Base-by-base conservation (phyloP, 148 eudicot species). In the Rhododendron henanense region DNA sequence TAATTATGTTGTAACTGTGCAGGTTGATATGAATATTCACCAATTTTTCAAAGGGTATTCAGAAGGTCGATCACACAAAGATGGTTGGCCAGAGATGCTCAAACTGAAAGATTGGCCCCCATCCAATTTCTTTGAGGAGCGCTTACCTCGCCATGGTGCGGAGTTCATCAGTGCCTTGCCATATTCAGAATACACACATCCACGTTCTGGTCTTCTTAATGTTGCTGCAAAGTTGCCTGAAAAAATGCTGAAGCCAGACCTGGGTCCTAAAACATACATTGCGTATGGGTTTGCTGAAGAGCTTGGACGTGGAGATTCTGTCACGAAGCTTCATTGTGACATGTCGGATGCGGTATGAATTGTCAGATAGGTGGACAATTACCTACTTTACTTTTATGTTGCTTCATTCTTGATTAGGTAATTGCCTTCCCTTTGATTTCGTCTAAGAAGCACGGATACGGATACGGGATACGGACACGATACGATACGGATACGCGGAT, bases 101-200 rank as follows among this genome's bases (percentile, higher is more conserved):
- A 93, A 94, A 84, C 76, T 93, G 86, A 93, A 91, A 79, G 98
- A 93, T 80, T 94, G 98, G 96, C 98, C 96, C 16, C 90, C 93
- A 15, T 87, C 89, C 65, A 88, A 82, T 23, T 86, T 88, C 80
- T 94, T 94, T 88, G 90, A 92, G 81, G 81, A 90, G 90, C 91
- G 89, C 14, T 88, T 94, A 84, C 96, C 94, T 69, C 92, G 98
- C 5, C 98, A 94, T 88, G 80, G 89, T 69, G 90, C 87, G 18
- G 98, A 94, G 80, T 94, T 93, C 73, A 78, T 93, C 39, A 79
- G 89, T 39, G 91, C 94, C n/a, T 92, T 94, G 90, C 98, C 98
- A 39, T 94, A 90, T 81, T 88, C 89, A 82, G 94, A 91, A 87
- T 94, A 94, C 51, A 94, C 96, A 50, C 94, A 94, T 87, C 98